Percentiles rank a stretch among this genome's conserved stretches.
phyloP scores from a whole-genome alignment of 1,284 basidiomycete genomes.

The Ustilago vetiveriae region DNA sequence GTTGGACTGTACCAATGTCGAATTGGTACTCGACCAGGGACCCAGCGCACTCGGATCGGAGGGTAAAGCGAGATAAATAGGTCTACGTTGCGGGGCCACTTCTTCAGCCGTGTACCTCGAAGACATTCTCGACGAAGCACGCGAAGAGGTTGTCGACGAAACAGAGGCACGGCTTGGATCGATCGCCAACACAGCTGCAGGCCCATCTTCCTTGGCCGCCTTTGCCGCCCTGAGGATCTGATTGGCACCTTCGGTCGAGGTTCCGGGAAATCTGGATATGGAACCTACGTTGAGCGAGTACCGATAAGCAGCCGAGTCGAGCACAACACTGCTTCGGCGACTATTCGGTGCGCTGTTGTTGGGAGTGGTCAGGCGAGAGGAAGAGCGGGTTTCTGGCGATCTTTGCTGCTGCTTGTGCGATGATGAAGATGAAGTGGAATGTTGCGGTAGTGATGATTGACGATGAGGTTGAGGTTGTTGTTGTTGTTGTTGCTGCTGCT shows the following conservation, averaged over 20 bases:
- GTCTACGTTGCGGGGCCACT: slow-evolving; percentile 30
- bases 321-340: slow-evolving; percentile 24
- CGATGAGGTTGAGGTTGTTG: not conserved
- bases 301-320: slow-evolving; percentile 19
- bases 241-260: slow-evolving; percentile 13
- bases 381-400: not conserved
- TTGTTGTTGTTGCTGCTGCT: no score
- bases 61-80: slow-evolving; percentile 23
- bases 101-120: slow-evolving; percentile 35
- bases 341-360: slow-evolving; percentile 12
- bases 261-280: slow-evolving; percentile 15
- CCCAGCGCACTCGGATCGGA: slow-evolving; percentile 23
- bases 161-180: slow-evolving; percentile 26
- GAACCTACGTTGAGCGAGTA: slow-evolving; percentile 28
- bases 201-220: not conserved
- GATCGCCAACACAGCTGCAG: not conserved
- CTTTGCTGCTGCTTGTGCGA: no score
- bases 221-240: slow-evolving; percentile 16
- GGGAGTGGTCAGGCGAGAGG: slow-evolving; percentile 6
- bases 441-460: not conserved
- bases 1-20: not conserved
- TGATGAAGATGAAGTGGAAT: no score
- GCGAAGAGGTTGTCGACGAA: slow-evolving; percentile 8
- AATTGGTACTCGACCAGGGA: slow-evolving; percentile 17
- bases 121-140: slow-evolving; percentile 10